Conservation (phyloP, 306 rosid species). For the Fragaria ananassa region DNA sequence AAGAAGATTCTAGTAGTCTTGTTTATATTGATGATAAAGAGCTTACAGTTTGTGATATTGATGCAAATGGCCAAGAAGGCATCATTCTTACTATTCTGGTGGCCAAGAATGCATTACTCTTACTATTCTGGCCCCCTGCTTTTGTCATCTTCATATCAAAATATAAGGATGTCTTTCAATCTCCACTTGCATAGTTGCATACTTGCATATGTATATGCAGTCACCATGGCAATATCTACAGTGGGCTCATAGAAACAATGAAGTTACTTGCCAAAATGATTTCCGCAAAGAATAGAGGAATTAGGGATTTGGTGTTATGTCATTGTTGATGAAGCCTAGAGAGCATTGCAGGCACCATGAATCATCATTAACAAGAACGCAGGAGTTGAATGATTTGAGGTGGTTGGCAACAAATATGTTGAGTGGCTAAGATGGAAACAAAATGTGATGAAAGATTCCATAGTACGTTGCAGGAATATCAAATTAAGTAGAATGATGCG, state of each 20-base stretch:
- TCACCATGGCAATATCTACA: not conserved
- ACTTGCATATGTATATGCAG: not conserved
- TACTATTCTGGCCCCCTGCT: not conserved
- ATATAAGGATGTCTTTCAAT: not conserved
- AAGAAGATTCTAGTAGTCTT: not conserved
- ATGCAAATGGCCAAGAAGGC: not conserved
- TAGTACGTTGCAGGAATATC: not conserved
- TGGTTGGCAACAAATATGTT: not conserved
- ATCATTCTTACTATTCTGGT: not conserved
- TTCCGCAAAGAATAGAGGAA: not conserved
- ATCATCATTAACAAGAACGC: not conserved
- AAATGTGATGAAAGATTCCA: not conserved
- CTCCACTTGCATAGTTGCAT: not conserved
- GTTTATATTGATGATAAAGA: not conserved
- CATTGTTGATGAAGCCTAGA: not conserved
- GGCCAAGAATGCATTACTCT: not conserved
- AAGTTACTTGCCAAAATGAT: not conserved
- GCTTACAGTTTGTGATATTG: not conserved
- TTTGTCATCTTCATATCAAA: not conserved
- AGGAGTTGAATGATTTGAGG: not conserved
- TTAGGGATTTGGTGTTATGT: not conserved
- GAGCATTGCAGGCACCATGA: not conserved
- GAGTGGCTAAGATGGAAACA: not conserved
- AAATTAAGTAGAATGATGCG: not conserved
- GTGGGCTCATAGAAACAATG: not conserved